These are phyloP conservation scores for Phaeosphaeriaceae sp. DNA, from an alignment of 2,329 filamentous ascomycete species.

Conservation along the genomic window DNA sequence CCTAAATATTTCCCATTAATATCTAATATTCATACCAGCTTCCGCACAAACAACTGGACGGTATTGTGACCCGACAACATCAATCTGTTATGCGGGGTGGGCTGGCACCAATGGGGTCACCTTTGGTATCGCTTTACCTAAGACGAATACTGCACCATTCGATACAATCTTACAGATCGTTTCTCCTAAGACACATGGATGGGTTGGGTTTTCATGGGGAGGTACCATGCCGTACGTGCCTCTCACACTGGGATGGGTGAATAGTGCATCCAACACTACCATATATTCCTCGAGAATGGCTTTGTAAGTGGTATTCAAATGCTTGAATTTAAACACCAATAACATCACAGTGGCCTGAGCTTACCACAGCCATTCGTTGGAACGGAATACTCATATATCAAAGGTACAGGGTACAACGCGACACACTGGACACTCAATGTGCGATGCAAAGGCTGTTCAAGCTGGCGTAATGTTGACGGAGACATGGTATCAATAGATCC, in stretches of 20 bases:
- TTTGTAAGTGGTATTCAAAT: slow-evolving; percentile 45
- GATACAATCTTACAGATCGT: slow-evolving; percentile 55
- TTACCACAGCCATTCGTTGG: slow-evolving; percentile 34
- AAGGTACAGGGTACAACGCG: slow-evolving; percentile 38
- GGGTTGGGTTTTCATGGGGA: slow-evolving; percentile 59
- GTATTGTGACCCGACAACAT: slow-evolving; percentile 32
- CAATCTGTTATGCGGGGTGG: slow-evolving; percentile 54
- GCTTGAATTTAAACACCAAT: not conserved
- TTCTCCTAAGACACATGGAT: slow-evolving; percentile 53
- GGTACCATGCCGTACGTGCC: slow-evolving; percentile 58
- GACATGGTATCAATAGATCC: slow-evolving; percentile 26
- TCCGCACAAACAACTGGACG: slow-evolving; percentile 24
- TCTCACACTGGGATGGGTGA: slow-evolving; percentile 55
- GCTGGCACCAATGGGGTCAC: slow-evolving; percentile 45
- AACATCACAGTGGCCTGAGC: slow-evolving; percentile 30
- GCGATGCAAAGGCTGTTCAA: slow-evolving; percentile 38
- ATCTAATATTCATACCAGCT: slow-evolving; percentile 8
- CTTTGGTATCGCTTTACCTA: slow-evolving; percentile 48
- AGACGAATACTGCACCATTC: slow-evolving; percentile 38
- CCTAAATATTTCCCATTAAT: not conserved
- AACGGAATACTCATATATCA: slow-evolving; percentile 38
- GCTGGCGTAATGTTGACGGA: slow-evolving; percentile 37
- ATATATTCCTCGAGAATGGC: slow-evolving; percentile 55
- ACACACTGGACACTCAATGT: slow-evolving; percentile 44
- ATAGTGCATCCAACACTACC: slow-evolving; percentile 45